Conservation (phyloP, 202 grass and related monocot genomes). For the Tripidium arundinaceum region DNA sequence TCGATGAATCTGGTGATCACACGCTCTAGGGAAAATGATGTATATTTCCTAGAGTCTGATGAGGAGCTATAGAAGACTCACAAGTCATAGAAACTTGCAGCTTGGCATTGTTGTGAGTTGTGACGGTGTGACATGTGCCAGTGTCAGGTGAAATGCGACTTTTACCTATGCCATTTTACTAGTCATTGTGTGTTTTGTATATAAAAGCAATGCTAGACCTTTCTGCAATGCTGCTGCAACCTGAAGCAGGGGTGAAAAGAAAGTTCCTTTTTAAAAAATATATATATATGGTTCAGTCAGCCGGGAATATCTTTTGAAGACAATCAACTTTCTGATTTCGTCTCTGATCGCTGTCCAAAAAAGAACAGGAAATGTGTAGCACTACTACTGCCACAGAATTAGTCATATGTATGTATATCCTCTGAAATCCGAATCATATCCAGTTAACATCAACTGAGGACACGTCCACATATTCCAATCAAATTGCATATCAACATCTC, state of each 20-base stretch:
- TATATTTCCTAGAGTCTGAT: neutral
- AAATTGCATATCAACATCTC: constrained; percentile 13
- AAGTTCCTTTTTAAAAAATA: neutral
- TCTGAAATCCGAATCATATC: neutral
- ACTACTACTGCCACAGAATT: neutral
- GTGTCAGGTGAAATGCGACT: neutral
- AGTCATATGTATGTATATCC: neutral
- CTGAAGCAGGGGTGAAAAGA: neutral
- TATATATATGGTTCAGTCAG: neutral
- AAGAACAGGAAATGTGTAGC: neutral
- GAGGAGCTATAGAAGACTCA: neutral
- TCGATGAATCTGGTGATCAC: constrained; percentile 5
- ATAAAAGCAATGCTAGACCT: neutral
- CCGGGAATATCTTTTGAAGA: neutral
- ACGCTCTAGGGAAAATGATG: constrained; percentile 2
- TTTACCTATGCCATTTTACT: neutral
- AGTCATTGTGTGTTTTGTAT: neutral
- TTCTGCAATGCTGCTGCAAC: neutral
- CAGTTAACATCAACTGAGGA: neutral
- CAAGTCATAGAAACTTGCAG: neutral
- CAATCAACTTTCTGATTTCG: neutral
- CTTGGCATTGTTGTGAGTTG: neutral
- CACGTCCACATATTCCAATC: neutral
- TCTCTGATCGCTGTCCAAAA: neutral
- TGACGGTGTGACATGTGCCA: neutral